Base-by-base conservation (phyloP, 2,329 filamentous ascomycete genomes). In the Cryphonectria nitschkei region DNA sequence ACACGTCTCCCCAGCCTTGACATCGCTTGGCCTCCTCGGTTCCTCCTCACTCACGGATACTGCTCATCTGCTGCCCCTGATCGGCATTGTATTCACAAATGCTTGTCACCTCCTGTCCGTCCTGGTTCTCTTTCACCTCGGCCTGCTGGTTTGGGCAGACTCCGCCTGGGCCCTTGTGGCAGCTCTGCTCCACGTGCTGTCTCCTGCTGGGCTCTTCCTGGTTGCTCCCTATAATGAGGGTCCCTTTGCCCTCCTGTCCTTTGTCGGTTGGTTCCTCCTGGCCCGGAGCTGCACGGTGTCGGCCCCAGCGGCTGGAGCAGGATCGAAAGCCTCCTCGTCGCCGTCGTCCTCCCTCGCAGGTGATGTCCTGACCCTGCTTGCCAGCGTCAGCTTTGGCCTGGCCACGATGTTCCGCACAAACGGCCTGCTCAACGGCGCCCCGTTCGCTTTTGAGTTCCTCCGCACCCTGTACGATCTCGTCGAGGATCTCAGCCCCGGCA, bases 121-220 rank as follows among this genome's bases (percentile, higher is more conserved):
- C 16, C 74, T 97, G 58, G 84, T 90, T 14, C 84, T 98, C 19
- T 92, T 93, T 79, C 82, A 84, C 70, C 87, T 97, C 32, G 88
- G 90, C 2, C 78, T 84, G 68, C 79, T 86, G 9, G 76, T 95
- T 13, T 88, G 88, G 68, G 80, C 80, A 22, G 77, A 84, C 72
- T 76, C 76, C n/a, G 83, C 79, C n/a, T 79, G 92, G 56, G 87
- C 93, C 1, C 90, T 95, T 73, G 78, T 92, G 32, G 86, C 93
- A 11, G 89, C 93, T 3, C 82, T 87, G 22, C 83, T 98, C 65
- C 94, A 98, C 79, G 87, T 97, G 69, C 78, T 98, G 65, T 96
- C 93, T 0, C 95, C 96, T 0, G 96, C 93, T 0, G 95, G 95
- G 0, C 81, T 98, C 2, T 98, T 99, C 78, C 87, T 99, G 26